A percentile compares a stretch with the other conserved stretches of the same genome.
Conservation (phyloP, 2,329 filamentous ascomycete genomes). For the Fusarium sp. region DNA sequence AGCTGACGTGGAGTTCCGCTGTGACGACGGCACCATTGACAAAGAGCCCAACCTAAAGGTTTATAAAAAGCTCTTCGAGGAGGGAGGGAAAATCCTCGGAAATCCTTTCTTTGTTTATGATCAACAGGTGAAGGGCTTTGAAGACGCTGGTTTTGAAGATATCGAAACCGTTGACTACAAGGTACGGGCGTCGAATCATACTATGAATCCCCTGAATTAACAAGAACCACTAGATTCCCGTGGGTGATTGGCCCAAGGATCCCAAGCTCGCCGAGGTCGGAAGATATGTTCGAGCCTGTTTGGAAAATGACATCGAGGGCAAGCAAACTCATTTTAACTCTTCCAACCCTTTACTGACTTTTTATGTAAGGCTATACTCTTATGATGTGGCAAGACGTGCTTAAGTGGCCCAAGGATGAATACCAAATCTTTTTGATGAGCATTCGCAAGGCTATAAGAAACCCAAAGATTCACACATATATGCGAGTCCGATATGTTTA, state of each 20-base stretch:
- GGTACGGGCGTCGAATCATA: not conserved
- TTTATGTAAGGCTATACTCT: not conserved
- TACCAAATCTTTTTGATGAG: conserved; percentile 27
- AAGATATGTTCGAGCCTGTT: conserved; percentile 16
- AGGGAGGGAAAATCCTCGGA: not conserved
- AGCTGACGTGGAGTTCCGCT: conserved; percentile 28
- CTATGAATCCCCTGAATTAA: not conserved
- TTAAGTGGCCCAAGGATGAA: conserved; percentile 30
- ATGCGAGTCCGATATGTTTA: conserved; percentile 32
- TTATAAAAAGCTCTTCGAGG: conserved; percentile 1
- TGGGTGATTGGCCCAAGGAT: conserved; percentile 34
- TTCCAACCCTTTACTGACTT: not conserved
- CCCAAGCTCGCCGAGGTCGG: conserved; percentile 20
- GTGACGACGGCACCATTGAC: conserved; percentile 16
- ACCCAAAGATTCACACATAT: conserved; percentile 29
- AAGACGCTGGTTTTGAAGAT: conserved; percentile 6
- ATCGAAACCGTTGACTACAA: conserved; percentile 4
- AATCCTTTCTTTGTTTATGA: conserved; percentile 12
- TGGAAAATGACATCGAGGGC: conserved; percentile 44
- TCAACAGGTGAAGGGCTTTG: not conserved
- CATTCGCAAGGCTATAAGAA: conserved; percentile 18
- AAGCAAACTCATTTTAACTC: fast-evolving
- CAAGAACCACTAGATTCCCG: not conserved
- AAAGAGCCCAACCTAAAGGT: not conserved
- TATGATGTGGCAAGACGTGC: conserved; percentile 20